Conservation (phyloP, 2,329 filamentous ascomycete genomes). For the Nemania bipapillata region DNA sequence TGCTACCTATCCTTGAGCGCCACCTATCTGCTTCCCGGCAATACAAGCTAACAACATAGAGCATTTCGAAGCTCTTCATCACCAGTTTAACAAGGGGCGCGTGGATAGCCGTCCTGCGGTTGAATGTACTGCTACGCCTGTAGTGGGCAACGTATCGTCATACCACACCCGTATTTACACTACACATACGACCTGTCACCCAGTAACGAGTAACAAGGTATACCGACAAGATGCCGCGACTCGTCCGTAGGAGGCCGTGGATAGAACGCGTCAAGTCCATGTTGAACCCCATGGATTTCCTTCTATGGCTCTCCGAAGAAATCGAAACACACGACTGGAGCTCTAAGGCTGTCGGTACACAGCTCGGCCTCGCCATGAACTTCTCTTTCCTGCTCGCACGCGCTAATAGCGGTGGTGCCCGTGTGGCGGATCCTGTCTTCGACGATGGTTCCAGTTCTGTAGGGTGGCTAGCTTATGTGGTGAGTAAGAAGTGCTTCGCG, state of each 20-base stretch:
- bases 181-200: slow-evolving; percentile 7
- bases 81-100: background rate
- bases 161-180: background rate
- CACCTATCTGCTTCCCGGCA: background rate
- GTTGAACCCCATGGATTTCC: slow-evolving; percentile 87
- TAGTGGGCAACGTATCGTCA: slow-evolving; percentile 1
- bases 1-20: background rate
- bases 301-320: slow-evolving; percentile 92
- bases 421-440: slow-evolving; percentile 82
- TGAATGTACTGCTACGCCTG: background rate
- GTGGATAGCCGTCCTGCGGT: background rate
- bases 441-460: slow-evolving; percentile 69
- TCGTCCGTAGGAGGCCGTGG: slow-evolving; percentile 84
- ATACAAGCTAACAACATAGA: slow-evolving; percentile 6
- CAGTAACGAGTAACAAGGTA: slow-evolving; percentile 12
- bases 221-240: slow-evolving; percentile 70
- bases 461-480: slow-evolving; percentile 71
- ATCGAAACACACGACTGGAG: slow-evolving; percentile 93
- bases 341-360: slow-evolving; percentile 78
- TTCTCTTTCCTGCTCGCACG: slow-evolving; percentile 82
- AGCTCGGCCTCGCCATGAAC: slow-evolving; percentile 81
- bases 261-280: slow-evolving; percentile 80
- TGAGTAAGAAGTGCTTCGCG: slow-evolving; percentile 53
- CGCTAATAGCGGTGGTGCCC: slow-evolving; percentile 73
- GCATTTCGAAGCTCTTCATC: slow-evolving; percentile 15